Evolutionary conservation across 371 early-diverging fungal genomes (phyloP).

Genomic region (Phascolomyces articulosus): DNA sequence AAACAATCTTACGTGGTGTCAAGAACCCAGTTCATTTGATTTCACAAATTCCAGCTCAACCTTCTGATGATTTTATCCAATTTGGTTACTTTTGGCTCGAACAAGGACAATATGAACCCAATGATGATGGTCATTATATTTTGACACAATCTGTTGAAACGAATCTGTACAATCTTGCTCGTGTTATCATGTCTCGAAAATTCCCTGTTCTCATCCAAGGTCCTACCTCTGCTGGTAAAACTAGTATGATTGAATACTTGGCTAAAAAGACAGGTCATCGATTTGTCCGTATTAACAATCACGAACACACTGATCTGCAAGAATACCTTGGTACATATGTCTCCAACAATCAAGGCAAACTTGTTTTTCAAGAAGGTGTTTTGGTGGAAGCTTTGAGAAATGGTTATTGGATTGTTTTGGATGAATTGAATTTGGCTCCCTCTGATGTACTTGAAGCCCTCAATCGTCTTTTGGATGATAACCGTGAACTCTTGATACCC

Average conservation of each 20-base stretch:
- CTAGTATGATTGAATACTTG: slow-evolving; percentile 97
- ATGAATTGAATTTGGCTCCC: slow-evolving; percentile 99
- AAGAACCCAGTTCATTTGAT: slow-evolving; percentile 66
- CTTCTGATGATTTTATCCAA: slow-evolving; percentile 68
- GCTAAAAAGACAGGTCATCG: slow-evolving; percentile 92
- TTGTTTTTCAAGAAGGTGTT: slow-evolving; percentile 97
- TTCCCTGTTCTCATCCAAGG: slow-evolving; percentile 99
- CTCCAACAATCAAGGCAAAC: slow-evolving; percentile 76
- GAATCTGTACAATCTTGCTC: slow-evolving; percentile 87
- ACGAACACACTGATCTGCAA: slow-evolving; percentile 99
- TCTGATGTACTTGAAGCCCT: slow-evolving; percentile 99
- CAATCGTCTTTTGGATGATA: slow-evolving; percentile 99
- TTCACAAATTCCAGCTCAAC: slow-evolving; percentile 66
- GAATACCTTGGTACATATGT: slow-evolving; percentile 98
- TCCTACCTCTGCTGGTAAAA: slow-evolving; percentile 99
- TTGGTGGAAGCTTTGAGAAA: slow-evolving; percentile 95
- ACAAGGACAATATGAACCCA: slow-evolving; percentile 61
- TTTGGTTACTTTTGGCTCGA: slow-evolving; percentile 90
- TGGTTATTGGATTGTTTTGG: slow-evolving; percentile 99
- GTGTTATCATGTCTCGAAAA: slow-evolving; percentile 90
- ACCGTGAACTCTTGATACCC: slow-evolving; percentile 96
- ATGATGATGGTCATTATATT: slow-evolving; percentile 74
- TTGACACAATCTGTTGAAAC: slow-evolving; percentile 86
- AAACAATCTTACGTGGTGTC: slow-evolving; percentile 67
- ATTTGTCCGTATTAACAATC: slow-evolving; percentile 99